phyloP scores from a whole-genome alignment of 306 rosid genomes.

The Sesbania bispinosa region DNA sequence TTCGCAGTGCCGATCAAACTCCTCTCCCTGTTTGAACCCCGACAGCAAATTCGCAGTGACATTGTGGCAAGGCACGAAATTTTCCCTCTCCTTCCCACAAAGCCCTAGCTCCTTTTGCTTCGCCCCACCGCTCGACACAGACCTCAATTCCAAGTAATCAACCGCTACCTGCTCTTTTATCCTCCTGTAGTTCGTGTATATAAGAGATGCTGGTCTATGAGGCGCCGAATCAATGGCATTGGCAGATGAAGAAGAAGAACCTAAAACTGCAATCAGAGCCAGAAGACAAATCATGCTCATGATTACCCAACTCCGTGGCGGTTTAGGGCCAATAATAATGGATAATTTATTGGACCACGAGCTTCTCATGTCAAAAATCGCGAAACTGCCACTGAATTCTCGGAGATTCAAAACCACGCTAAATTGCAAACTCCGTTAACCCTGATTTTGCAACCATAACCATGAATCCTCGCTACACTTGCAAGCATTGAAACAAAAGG shows the following conservation, averaged over 20 bases:
- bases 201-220: conserved; percentile 41
- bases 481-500: conserved; percentile 50
- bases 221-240: conserved; percentile 46
- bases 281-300: conserved; percentile 60
- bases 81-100: conserved; percentile 89
- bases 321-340: conserved; percentile 61
- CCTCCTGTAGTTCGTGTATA: conserved; percentile 79
- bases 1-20: conserved; percentile 91
- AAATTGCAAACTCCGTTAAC: conserved; percentile 31
- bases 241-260: conserved; percentile 65
- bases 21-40: conserved; percentile 80
- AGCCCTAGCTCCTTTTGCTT: conserved; percentile 67
- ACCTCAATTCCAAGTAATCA: conserved; percentile 77
- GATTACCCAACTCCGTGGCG: conserved; percentile 71
- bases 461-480: conserved; percentile 33
- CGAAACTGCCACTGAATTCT: conserved; percentile 23
- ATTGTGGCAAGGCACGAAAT: conserved; percentile 88
- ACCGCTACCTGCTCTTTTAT: conserved; percentile 82
- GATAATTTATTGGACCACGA: conserved; percentile 74
- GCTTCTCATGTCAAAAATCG: conserved; percentile 83
- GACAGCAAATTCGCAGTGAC: conserved; percentile 63
- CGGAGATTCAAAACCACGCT: conserved; percentile 33
- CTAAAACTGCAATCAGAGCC: conserved; percentile 68
- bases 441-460: conserved; percentile 48
- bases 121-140: conserved; percentile 57